phyloP scores from a whole-genome alignment of 495 filamentous ascomycete species.

The Lindgomyces ingoldianus region DNA sequence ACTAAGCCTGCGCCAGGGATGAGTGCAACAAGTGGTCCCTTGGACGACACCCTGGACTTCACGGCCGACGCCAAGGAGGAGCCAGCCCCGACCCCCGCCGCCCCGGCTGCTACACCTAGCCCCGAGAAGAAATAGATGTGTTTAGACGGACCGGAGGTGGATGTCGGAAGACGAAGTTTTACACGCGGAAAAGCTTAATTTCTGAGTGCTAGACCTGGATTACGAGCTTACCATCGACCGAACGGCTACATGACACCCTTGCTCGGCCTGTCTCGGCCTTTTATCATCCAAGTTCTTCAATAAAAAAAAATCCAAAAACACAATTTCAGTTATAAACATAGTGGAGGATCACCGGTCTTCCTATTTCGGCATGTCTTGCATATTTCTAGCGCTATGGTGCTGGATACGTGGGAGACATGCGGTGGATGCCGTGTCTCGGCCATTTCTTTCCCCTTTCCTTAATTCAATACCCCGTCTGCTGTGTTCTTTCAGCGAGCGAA shows the following conservation, averaged over 20 bases:
- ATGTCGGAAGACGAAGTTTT: background rate
- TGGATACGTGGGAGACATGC: conserved; percentile 1
- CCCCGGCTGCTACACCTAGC: background rate
- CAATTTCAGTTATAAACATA: background rate
- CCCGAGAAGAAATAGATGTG: conserved; percentile 16
- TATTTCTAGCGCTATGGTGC: background rate
- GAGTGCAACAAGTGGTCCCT: conserved; percentile 32
- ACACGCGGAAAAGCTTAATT: background rate
- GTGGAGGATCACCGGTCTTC: background rate
- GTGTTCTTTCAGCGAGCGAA: conserved; percentile 25
- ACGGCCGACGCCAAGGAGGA: conserved; percentile 5
- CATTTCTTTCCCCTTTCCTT: conserved; percentile 13
- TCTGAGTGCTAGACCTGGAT: background rate
- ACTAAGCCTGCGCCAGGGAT: conserved; percentile 27
- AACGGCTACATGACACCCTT: no score
- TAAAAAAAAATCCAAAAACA: background rate
- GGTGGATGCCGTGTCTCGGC: background rate
- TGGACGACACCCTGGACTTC: conserved; percentile 21
- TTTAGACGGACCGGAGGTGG: background rate
- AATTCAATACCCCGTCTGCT: conserved; percentile 33
- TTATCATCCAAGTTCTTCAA: background rate
- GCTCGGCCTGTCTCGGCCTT: no score
- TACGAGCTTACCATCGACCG: no score
- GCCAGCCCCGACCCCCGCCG: background rate
- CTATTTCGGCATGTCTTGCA: conserved; percentile 1